Conservation (phyloP, 495 filamentous ascomycete genomes). For the Viridothelium virens region DNA sequence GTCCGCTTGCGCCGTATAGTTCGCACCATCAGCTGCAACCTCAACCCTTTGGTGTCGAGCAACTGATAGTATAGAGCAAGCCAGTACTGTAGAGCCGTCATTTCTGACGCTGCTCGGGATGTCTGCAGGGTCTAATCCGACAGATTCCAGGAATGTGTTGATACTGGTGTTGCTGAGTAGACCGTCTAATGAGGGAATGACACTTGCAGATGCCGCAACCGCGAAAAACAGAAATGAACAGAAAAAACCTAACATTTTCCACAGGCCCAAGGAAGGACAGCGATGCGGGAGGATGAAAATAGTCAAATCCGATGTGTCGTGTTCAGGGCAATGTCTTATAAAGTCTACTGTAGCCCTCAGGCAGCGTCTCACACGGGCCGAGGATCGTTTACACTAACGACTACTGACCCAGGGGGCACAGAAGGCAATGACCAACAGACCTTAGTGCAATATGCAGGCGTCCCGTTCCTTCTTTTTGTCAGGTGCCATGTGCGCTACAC, state of each 20-base stretch:
- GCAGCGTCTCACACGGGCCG: neutral
- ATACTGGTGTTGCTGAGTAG: neutral
- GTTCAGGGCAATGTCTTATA: neutral
- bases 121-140: neutral
- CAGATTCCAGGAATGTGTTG: neutral
- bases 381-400: neutral
- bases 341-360: neutral
- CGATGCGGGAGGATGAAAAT: neutral
- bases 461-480: neutral
- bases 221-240: neutral
- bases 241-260: neutral
- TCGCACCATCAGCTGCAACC: neutral
- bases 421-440: neutral
- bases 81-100: neutral
- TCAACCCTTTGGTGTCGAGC: neutral
- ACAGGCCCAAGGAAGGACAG: neutral
- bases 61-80: neutral
- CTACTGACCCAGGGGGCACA: neutral
- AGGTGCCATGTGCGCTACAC: neutral
- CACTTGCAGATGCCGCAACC: neutral
- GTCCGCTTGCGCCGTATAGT: neutral
- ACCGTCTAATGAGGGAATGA: neutral
- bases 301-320: neutral
- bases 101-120: neutral
- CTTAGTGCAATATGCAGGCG: neutral